phyloP scores from a whole-genome alignment of 306 rosid genomes.

The Datisca glomerata region DNA sequence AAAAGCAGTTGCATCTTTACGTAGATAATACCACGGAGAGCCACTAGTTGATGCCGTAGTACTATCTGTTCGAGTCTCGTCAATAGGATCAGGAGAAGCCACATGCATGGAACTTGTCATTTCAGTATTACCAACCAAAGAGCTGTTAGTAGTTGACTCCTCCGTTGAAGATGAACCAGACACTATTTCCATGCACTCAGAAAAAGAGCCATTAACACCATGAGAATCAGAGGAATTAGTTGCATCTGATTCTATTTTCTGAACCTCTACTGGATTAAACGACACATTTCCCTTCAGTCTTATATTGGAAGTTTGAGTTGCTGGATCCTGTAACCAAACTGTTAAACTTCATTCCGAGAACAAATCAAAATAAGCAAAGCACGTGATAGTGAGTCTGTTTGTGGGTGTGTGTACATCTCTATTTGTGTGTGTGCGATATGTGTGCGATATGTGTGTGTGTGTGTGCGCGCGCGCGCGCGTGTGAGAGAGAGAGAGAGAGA shows the following conservation, averaged over 20 bases:
- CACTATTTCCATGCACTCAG: slow-evolving; percentile 27
- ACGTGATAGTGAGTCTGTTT: too few relatives aligned
- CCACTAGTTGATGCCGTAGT: slow-evolving; percentile 53
- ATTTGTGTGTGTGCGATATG: too few relatives aligned
- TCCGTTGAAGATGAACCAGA: slow-evolving; percentile 28
- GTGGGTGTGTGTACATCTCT: too few relatives aligned
- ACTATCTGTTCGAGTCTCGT: slow-evolving; percentile 44
- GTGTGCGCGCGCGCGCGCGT: too few relatives aligned
- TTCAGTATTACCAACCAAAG: slow-evolving; percentile 28
- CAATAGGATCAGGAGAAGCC: slow-evolving; percentile 22
- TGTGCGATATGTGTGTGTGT: too few relatives aligned
- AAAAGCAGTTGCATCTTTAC: slow-evolving; percentile 72
- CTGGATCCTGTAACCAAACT: slow-evolving; percentile 57
- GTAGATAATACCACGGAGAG: slow-evolving; percentile 90
- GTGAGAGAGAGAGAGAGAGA: too few relatives aligned
- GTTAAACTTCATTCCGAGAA: slow-evolving; percentile 1
- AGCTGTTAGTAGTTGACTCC: slow-evolving; percentile 31
- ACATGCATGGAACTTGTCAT: slow-evolving; percentile 15
- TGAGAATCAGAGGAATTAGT: slow-evolving; percentile 15
- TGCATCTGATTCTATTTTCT: slow-evolving; percentile 31
- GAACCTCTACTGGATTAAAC: slow-evolving; percentile 30
- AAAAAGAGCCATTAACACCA: slow-evolving; percentile 22
- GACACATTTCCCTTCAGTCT: slow-evolving; percentile 28
- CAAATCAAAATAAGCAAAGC: background rate
- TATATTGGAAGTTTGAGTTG: slow-evolving; percentile 25